Evolutionary conservation across 257 asterid genomes (phyloP).

Genomic region (Solanum virginianum): DNA sequence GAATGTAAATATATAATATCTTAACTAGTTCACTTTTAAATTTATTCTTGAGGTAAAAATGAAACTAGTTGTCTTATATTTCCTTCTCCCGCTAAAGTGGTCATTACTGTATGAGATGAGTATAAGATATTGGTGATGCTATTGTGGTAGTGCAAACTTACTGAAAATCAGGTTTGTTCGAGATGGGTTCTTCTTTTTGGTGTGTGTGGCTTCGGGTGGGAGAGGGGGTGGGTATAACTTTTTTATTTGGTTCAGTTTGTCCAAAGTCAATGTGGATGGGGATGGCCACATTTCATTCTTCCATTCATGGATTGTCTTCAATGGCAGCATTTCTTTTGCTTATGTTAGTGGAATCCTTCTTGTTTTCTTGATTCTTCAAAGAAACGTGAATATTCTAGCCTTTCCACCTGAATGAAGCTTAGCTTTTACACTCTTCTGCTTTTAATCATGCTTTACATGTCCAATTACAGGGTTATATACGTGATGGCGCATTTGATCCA

Average conservation of each 20-base stretch:
- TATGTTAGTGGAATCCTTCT: not conserved
- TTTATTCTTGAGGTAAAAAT: not conserved
- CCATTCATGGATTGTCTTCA: not conserved
- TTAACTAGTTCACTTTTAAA: not conserved
- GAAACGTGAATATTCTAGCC: not conserved
- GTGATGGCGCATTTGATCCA: conserved; percentile 68
- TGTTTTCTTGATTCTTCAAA: not conserved
- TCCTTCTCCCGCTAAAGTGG: not conserved
- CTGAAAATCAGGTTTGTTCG: not conserved
- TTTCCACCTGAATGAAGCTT: not conserved
- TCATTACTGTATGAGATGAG: not conserved
- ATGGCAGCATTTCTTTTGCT: not conserved
- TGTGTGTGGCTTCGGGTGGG: not conserved
- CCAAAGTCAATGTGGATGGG: not conserved
- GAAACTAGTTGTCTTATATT: not conserved
- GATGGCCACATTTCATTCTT: not conserved
- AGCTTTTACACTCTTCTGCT: not conserved
- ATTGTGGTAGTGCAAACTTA: not conserved
- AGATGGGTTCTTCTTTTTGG: not conserved
- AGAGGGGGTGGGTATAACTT: not conserved
- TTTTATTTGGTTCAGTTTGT: not conserved
- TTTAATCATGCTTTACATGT: not conserved
- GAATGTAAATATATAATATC: not conserved
- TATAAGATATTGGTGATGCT: not conserved
- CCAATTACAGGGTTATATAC: conserved; percentile 47